Conservation (phyloP, 805 yeast species). For the Sungouiozyma ichnusensis region DNA sequence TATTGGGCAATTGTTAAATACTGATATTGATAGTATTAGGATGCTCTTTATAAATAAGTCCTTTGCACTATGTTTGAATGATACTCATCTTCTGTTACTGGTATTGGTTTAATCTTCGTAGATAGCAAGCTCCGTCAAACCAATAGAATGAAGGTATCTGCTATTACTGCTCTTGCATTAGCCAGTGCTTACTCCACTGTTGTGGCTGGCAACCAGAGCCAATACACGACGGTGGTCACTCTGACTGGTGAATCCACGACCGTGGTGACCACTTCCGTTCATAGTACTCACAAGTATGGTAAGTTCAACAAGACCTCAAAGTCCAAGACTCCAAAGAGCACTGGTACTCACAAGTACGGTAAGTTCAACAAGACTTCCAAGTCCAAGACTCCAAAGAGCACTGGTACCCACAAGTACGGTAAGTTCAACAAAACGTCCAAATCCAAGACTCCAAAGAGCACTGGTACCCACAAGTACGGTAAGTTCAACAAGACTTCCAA, state of each 20-base stretch:
- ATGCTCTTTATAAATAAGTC: no score
- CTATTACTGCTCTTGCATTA: slow-evolving; percentile 32
- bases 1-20: background rate
- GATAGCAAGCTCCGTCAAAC: background rate
- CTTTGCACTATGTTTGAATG: no score
- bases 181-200: slow-evolving; percentile 29
- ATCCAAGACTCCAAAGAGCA: slow-evolving; percentile 26
- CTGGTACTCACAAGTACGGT: slow-evolving; percentile 51
- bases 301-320: slow-evolving; percentile 35
- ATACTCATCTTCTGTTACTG: no score
- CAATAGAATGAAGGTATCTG: slow-evolving; percentile 34
- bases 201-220: slow-evolving; percentile 17
- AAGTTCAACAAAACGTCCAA: slow-evolving; percentile 36
- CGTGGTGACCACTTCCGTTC: slow-evolving; percentile 21
- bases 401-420: slow-evolving; percentile 51
- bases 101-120: background rate
- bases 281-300: slow-evolving; percentile 45
- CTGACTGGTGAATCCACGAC: slow-evolving; percentile 20
- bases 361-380: slow-evolving; percentile 36
- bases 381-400: slow-evolving; percentile 25
- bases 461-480: slow-evolving; percentile 49
- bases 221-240: slow-evolving; percentile 9
- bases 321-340: slow-evolving; percentile 24
- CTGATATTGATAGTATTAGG: background rate
- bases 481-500: slow-evolving; percentile 35